A percentile compares a stretch with the other conserved stretches of the same genome.
Evolutionary conservation across 108 stramenopile genomes (phyloP).

Genomic region (Discostella stelligeroides): DNA sequence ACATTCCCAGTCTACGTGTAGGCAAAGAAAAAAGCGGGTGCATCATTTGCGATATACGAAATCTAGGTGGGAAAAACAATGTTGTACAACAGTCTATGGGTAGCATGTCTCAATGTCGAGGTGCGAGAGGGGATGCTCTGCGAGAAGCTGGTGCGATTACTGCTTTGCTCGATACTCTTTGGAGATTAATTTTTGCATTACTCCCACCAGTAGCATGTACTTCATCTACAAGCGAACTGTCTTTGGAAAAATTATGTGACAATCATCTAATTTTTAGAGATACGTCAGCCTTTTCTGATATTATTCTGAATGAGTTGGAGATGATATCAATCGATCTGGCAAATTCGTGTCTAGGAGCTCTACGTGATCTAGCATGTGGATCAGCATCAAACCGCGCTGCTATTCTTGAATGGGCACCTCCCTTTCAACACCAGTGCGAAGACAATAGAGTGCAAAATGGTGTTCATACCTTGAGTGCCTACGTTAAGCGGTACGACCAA

Average conservation of each 20-base stretch:
- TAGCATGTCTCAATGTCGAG: constrained; percentile 52
- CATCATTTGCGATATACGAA: constrained; percentile 28
- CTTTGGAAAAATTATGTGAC: constrained; percentile 11
- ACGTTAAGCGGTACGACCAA: constrained; percentile 42
- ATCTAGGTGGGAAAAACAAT: constrained; percentile 31
- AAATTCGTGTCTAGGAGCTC: constrained; percentile 39
- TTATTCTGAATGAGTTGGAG: constrained; percentile 25
- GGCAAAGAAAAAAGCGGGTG: background rate
- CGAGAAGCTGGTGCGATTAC: constrained; percentile 48
- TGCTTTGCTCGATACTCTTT: constrained; percentile 32
- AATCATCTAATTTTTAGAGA: constrained; percentile 20
- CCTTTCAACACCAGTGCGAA: background rate
- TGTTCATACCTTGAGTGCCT: constrained; percentile 32
- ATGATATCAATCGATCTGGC: constrained; percentile 34
- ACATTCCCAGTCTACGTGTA: background rate
- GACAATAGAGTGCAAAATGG: constrained; percentile 27
- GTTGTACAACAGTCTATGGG: constrained; percentile 42
- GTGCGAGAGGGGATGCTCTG: constrained; percentile 40
- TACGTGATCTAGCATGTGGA: constrained; percentile 60
- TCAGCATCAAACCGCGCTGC: constrained; percentile 48
- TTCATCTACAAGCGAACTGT: background rate
- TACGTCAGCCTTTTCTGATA: background rate
- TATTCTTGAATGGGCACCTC: constrained; percentile 43
- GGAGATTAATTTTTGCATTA: constrained; percentile 26
- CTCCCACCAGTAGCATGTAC: background rate